Conservation (phyloP, 495 filamentous ascomycete genomes). For the Lindgomyces ingoldianus region DNA sequence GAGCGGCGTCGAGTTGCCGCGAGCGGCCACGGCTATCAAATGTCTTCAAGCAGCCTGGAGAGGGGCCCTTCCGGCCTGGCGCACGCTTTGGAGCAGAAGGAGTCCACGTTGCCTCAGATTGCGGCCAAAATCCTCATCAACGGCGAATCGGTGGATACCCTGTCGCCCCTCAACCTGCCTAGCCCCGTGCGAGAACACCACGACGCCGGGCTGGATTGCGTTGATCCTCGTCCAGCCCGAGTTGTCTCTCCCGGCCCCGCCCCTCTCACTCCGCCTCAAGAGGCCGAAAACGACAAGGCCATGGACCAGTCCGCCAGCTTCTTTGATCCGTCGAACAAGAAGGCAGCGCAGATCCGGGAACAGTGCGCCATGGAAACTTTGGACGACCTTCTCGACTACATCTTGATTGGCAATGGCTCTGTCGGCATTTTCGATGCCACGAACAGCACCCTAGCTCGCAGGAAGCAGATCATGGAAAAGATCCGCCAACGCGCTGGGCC, state of each 20-base stretch:
- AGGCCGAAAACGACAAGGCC: slow-evolving; percentile 44
- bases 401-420: slow-evolving; percentile 77
- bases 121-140: slow-evolving; percentile 46
- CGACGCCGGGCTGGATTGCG: slow-evolving; percentile 13
- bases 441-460: slow-evolving; percentile 86
- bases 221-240: slow-evolving; percentile 20
- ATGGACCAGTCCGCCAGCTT: slow-evolving; percentile 90
- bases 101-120: slow-evolving; percentile 21
- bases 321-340: slow-evolving; percentile 87
- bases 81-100: slow-evolving; percentile 6
- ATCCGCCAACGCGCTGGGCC: slow-evolving; percentile 82
- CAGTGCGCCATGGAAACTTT: slow-evolving; percentile 89
- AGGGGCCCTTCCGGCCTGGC: slow-evolving; percentile 2
- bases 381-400: slow-evolving; percentile 86
- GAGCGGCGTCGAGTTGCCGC: slow-evolving; percentile 82
- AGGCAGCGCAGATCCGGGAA: slow-evolving; percentile 80
- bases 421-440: slow-evolving; percentile 99
- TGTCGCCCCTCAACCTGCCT: slow-evolving; percentile 23
- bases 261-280: slow-evolving; percentile 16
- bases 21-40: slow-evolving; percentile 46
- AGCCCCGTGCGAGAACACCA: background rate
- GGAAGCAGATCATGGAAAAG: slow-evolving; percentile 78
- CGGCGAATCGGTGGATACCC: slow-evolving; percentile 31
- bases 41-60: slow-evolving; percentile 21
- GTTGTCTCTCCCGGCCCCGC: slow-evolving; percentile 31